A percentile compares a stretch with the other conserved stretches of the same genome.
Evolutionary conservation across 2,329 filamentous ascomycete genomes (phyloP).

Genomic region (Lachnellula suecica): DNA sequence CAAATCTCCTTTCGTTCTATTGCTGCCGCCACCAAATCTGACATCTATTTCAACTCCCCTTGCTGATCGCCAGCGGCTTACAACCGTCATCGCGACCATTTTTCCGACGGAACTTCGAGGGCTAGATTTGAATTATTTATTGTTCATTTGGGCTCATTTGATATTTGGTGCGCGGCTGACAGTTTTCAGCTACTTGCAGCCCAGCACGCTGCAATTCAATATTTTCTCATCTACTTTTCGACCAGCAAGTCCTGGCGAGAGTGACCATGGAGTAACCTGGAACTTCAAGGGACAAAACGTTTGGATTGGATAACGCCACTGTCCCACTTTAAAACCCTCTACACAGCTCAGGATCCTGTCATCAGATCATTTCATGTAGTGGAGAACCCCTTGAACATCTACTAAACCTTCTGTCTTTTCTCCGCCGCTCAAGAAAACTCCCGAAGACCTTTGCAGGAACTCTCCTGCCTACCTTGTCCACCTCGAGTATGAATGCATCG

Average conservation of each 20-base stretch:
- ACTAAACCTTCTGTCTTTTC: not conserved
- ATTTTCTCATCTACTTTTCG: too few relatives aligned
- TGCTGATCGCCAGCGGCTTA: not conserved
- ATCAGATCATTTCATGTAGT: slow-evolving; percentile 13
- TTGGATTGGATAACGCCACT: not conserved
- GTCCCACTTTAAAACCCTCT: slow-evolving; percentile 3
- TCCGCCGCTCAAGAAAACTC: not conserved
- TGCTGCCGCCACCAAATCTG: not conserved
- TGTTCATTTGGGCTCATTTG: not conserved
- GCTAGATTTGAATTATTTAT: not conserved
- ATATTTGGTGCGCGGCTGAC: not conserved
- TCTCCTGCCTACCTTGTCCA: not conserved
- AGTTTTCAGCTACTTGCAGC: not conserved
- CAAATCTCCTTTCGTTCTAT: too few relatives aligned
- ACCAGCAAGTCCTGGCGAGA: too few relatives aligned
- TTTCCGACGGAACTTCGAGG: not conserved
- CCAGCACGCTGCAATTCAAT: not conserved
- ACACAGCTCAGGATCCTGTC: slow-evolving; percentile 5
- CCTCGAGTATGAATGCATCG: not conserved
- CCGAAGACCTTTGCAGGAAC: not conserved
- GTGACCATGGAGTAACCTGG: not conserved
- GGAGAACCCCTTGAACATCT: not conserved
- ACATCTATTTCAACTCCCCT: not conserved
- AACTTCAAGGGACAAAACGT: not conserved
- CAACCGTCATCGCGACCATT: not conserved